Base-by-base conservation (phyloP, 805 yeast genomes). In the Hanseniaspora mollemarum region DNA sequence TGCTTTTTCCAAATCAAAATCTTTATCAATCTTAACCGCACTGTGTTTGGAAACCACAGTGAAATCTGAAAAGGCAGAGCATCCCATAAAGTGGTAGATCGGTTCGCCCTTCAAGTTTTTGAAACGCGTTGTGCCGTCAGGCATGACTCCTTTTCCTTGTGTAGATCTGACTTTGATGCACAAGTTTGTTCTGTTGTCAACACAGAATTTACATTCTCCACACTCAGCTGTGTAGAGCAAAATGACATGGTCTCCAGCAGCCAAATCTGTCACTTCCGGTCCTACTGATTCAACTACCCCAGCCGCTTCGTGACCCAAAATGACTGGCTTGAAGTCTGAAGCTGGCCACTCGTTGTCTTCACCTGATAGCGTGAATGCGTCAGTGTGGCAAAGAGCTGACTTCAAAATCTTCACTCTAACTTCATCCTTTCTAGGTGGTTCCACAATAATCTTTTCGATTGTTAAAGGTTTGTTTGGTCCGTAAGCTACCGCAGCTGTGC, bases 341-440 rank as follows among this genome's bases (percentile, higher is more conserved):
- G 51, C 51, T 39, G 51, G 51, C 51, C 51, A 46, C 71, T 92
- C 98, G 51, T 97, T 92, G 67, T 92, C 99, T 52, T 72, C 76
- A 54, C 98, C 99, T 44, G 94, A 81, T 58, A 92, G 74, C 10
- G 97, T 90, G 74, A 83, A 92, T 36, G 96, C 96, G 66, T 92
- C 99, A 32, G 99, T 92, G 72, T 92, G 98, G 68, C 99, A 92
- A 36, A 92, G 95, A 65, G 96, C 98, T 28, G 96, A 84, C 71
- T 83, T 75, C 46, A 73, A 73, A 53, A 92, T 70, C 69, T 87
- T 83, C 66, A 92, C 84, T 68, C 99, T 83, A 43, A 92, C 97
- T 71, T 92, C 99, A 65, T 92, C 96, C 43, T 96, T 95, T 67
- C 78, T 83, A 59, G 99, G 99, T 22, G 98, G 87, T 22, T 76